Conservation (phyloP, 768 basidiomycete species). For the Lactarius hengduanensis region DNA sequence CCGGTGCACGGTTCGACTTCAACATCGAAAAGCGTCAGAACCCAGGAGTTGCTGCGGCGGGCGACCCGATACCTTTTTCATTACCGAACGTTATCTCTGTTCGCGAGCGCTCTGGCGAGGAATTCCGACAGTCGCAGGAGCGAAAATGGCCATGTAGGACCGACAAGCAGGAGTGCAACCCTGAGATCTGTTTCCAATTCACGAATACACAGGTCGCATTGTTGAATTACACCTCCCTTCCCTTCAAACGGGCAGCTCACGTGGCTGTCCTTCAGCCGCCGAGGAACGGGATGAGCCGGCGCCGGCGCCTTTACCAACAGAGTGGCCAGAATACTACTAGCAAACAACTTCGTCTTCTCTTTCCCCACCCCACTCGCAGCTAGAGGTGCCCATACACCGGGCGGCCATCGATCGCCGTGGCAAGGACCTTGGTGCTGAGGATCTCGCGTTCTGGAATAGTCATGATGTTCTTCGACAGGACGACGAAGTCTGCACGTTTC, state of each 20-base stretch:
- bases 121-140: conserved; percentile 2
- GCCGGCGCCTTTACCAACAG: conserved; percentile 13
- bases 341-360: conserved; percentile 14
- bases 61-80: neutral
- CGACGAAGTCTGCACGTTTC: conserved; percentile 83
- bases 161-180: neutral
- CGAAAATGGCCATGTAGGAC: neutral
- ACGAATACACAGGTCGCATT: neutral
- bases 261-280: conserved; percentile 6
- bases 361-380: conserved; percentile 8
- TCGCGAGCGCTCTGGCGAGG: conserved; percentile 6
- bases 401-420: conserved; percentile 78
- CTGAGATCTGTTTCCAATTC: conserved; percentile 7
- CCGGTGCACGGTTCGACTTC: neutral
- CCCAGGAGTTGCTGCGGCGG: neutral
- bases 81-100: conserved; percentile 12
- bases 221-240: conserved; percentile 1
- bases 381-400: conserved; percentile 45
- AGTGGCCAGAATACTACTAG: conserved; percentile 9
- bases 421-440: conserved; percentile 62
- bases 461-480: conserved; percentile 84
- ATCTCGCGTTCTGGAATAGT: conserved; percentile 55
- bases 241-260: neutral
- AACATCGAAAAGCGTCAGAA: conserved; percentile 16
- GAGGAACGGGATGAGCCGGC: conserved; percentile 14